Percentiles rank a stretch among this genome's conserved stretches.
These are phyloP conservation scores for Venustampulla echinocandica DNA, from an alignment of 495 filamentous ascomycete genomes.

Conservation along the genomic window DNA sequence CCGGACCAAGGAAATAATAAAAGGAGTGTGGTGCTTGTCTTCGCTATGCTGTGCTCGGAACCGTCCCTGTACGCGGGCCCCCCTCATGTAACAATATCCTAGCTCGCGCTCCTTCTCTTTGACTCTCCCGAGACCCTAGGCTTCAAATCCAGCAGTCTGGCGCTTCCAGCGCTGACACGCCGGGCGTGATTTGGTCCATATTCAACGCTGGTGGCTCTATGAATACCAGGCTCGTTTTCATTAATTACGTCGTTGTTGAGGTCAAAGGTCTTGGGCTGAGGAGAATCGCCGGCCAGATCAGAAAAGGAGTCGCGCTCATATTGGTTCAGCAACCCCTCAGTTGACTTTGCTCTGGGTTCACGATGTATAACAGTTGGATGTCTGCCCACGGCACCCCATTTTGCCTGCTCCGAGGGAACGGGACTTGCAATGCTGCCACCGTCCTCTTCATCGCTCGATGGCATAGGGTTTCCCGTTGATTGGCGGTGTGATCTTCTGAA, in stretches of 20 bases:
- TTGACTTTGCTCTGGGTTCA: slow-evolving; percentile 46
- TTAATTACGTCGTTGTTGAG: slow-evolving; percentile 38
- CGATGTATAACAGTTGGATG: slow-evolving; percentile 44
- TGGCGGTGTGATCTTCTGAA: slow-evolving; percentile 13
- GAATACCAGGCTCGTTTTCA: slow-evolving; percentile 35
- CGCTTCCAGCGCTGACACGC: slow-evolving; percentile 68
- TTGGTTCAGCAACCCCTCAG: slow-evolving; percentile 21
- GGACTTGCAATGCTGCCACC: slow-evolving; percentile 19
- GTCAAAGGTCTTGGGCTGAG: slow-evolving; percentile 21
- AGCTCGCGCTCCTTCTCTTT: slow-evolving; percentile 25
- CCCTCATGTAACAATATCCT: slow-evolving; percentile 18
- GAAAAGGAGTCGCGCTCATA: slow-evolving; percentile 34
- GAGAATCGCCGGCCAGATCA: slow-evolving; percentile 27
- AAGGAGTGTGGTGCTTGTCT: slow-evolving; percentile 23
- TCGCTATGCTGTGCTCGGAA: slow-evolving; percentile 11
- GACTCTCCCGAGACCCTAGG: slow-evolving; percentile 27
- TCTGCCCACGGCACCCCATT: slow-evolving; percentile 40
- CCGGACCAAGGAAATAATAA: slow-evolving; percentile 18
- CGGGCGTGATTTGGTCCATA: slow-evolving; percentile 53
- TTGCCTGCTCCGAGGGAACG: slow-evolving; percentile 13
- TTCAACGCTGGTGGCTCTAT: slow-evolving; percentile 58
- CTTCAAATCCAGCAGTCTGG: slow-evolving; percentile 57
- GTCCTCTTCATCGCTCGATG: slow-evolving; percentile 25
- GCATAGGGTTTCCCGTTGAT: slow-evolving; percentile 19
- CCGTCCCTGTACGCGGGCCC: not conserved